Base-by-base conservation (phyloP, 169 alveolate species). In the Cryptosporidium canis region DNA sequence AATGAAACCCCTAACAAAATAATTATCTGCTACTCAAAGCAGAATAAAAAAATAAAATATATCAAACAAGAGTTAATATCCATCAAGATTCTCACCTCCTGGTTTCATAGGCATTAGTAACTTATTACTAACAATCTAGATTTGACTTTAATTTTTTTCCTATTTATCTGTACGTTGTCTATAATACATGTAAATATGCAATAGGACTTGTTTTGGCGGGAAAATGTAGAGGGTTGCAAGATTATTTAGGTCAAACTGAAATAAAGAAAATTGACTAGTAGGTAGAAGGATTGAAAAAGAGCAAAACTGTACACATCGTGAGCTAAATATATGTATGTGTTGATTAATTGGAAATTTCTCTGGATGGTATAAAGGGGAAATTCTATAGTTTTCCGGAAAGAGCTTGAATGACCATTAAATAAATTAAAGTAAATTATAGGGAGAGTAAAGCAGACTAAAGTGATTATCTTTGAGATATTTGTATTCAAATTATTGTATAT, bases 91-190 rank as follows among this genome's bases (percentile, higher is more conserved):
- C 2, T 3, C 37, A 51, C 14, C 3, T 47, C 21, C 21, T 48
- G 12, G 6, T n/a, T 48, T 48, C 29, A 9, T 0, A 48, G 21
- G 6, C 21, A 18, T 51, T 21, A 18, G n/a, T 48, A n/a, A 27
- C 16, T 48, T 48, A 48, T 48, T 48, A 48, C 21, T 48, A n/a
- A 12, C 21, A 48, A 16, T 14, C 4, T 48, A 27, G 21, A 48
- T 14, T 48, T 16, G 1, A 48, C 3, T 48, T 48, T 0, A 44
- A 56, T 11, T 64, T 37, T 65, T 43, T 41, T 24, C n/a, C 8
- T 51, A 27, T 70, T 18, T 45, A 33, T 48, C 84, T 51, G 84
- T 70, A 70, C 68, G 82, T 51, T 70, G 84, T 70, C 84, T 70
- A 48, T 70, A 58, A 29, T 51, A 70, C 84, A 70, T 70, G 84